These are phyloP conservation scores for Truncatella angustata DNA, from an alignment of 2,329 filamentous ascomycete genomes.

Conservation along the genomic window DNA sequence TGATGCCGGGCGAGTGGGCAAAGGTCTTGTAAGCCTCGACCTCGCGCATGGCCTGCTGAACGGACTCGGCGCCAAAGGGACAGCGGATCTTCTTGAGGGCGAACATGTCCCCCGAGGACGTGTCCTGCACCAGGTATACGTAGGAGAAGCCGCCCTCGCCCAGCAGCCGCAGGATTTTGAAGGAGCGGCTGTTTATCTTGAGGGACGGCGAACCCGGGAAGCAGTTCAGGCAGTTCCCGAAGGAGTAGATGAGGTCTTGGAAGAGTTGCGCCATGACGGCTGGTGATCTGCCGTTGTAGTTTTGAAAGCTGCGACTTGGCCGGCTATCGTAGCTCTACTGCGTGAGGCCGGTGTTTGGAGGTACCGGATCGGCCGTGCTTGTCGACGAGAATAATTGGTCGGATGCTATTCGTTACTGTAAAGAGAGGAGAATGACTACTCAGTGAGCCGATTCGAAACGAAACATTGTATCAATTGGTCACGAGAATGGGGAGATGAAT, in stretches of 20 bases:
- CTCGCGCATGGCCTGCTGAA: conserved; percentile 91
- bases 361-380: no score
- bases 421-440: no score
- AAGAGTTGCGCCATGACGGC: conserved; percentile 75
- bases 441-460: no score
- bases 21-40: conserved; percentile 96
- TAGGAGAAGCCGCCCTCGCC: conserved; percentile 99
- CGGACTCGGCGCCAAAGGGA: conserved; percentile 94
- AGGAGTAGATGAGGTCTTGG: conserved; percentile 83
- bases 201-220: conserved; percentile 92
- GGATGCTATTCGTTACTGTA: no score
- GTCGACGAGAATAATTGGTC: no score
- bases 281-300: neutral
- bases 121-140: conserved; percentile 97
- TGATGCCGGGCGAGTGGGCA: conserved; percentile 73
- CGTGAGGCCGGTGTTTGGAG: no score
- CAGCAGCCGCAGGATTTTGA: conserved; percentile 91
- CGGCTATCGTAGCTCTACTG: no score
- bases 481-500: neutral
- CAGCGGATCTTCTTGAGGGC: conserved; percentile 99
- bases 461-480: conserved; percentile 3
- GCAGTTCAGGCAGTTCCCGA: conserved; percentile 94
- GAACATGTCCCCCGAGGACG: conserved; percentile 76
- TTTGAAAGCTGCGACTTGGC: no score
- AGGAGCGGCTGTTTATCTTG: conserved; percentile 91